phyloP scores from a whole-genome alignment of 2,329 filamentous ascomycete species.

The Fusarium continuum region DNA sequence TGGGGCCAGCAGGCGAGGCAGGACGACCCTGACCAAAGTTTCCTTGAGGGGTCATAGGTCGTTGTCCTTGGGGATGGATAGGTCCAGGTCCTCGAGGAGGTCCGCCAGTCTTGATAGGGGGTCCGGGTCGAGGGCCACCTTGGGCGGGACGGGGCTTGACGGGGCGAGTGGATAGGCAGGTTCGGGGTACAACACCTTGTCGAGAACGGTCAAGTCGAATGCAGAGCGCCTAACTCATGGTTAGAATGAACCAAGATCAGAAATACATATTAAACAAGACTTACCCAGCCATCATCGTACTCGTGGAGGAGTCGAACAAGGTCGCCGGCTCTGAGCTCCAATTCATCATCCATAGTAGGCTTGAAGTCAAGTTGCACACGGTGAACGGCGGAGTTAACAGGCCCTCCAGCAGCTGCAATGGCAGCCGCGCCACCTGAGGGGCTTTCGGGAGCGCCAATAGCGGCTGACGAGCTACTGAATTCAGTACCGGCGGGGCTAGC shows the following conservation, averaged over 20 bases:
- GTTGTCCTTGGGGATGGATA: slow-evolving; percentile 28
- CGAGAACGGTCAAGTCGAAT: slow-evolving; percentile 88
- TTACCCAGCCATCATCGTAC: slow-evolving; percentile 98
- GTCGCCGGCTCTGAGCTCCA: slow-evolving; percentile 82
- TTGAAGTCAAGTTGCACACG: slow-evolving; percentile 95
- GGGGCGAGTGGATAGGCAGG: slow-evolving; percentile 89
- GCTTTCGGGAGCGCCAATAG: slow-evolving; percentile 53
- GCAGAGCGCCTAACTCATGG: slow-evolving; percentile 76
- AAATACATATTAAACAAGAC: slow-evolving; percentile 42
- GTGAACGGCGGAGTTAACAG: slow-evolving; percentile 74
- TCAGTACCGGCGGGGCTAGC: slow-evolving; percentile 71
- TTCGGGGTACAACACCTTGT: slow-evolving; percentile 93
- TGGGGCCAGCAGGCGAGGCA: slow-evolving; percentile 49
- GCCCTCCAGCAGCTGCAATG: slow-evolving; percentile 70
- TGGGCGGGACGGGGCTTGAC: slow-evolving; percentile 80
- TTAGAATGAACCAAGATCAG: slow-evolving; percentile 41
- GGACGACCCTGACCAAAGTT: slow-evolving; percentile 45
- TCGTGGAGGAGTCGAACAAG: slow-evolving; percentile 91
- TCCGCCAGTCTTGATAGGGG: slow-evolving; percentile 57
- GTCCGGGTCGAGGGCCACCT: slow-evolving; percentile 60
- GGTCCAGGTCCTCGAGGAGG: slow-evolving; percentile 36
- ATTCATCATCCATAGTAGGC: slow-evolving; percentile 91
- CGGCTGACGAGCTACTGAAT: slow-evolving; percentile 66
- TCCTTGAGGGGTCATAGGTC: slow-evolving; percentile 49
- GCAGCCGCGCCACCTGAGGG: slow-evolving; percentile 64